Evolutionary conservation across 768 basidiomycete genomes (phyloP), one percentile per base, ranked within the genome.

Genomic region (Royoungia palumana): DNA sequence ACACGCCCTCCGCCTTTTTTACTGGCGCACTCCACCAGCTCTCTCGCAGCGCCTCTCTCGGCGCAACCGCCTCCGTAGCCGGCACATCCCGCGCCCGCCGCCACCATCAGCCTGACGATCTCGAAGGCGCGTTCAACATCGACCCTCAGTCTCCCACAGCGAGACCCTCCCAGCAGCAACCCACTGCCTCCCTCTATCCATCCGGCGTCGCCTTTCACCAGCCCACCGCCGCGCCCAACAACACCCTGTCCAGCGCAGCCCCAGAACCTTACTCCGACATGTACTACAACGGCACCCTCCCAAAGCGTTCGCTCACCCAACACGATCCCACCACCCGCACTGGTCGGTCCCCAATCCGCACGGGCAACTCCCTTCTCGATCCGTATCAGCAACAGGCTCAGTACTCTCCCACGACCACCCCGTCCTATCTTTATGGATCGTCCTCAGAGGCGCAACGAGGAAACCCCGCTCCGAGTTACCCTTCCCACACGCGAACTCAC

Each of bases 91-190:
- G 82, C 53, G 62, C 69, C 27, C 78, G 83, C 54, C 81, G 84
- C 58, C 85, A 82, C 61, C 85, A 84, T 65, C 76, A 82, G 53
- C 78, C 77, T 48, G 85, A 86, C 54, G 85, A 87, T 71, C 68
- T 86, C 36, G 85, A 87, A 51, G 72, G 74, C 50, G 74, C 75
- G 49, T 73, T 74, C 57, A 64, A 66, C 67, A 66, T 68, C 43
- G 72, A 72, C 53, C 24, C 46, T 5, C 64, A 66, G 42, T 27
- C 53, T 19, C 9, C 61, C 32, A 8, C 58, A 21, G 37, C 65
- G 5, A 60, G 56, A 14, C 64, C 62, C 13, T 13, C 55, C 2
- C 47, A 77, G 36, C 72, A 75, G 50, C 65, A 71, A 17, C 79
- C 55, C 5, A 54, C 62, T 27, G 73, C 68, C 49, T 72, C 81